Evolutionary conservation across 2,329 filamentous ascomycete genomes (phyloP), one percentile per base, ranked within the genome.

Genomic region (Exophiala mesophila): DNA sequence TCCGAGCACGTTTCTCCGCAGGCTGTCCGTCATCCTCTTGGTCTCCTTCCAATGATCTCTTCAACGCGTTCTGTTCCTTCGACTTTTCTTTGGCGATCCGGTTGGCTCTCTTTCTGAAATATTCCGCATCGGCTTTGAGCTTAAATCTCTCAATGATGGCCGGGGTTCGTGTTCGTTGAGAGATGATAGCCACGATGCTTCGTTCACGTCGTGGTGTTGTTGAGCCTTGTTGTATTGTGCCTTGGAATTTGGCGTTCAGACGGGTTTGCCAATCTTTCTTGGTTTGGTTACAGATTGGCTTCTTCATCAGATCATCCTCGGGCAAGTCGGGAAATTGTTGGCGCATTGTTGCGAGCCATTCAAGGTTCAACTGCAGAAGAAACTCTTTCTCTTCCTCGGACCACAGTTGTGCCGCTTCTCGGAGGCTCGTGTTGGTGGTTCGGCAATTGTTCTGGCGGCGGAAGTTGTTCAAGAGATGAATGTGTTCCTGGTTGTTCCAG

Each of bases 311-410:
- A 2, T 44, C 28, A 6, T 33, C 34, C 13, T 43, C 36, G n/a
- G 41, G 10, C 13, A 4, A 28, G 24, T 20, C 15, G 8, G 31
- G 41, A 18, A 15, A 2, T 3, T 33, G 12, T 4, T 13, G 5
- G n/a, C 35, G 43, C 17, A 20, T 4, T 20, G 43, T 26, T 7
- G 49, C 20, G 5, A 37, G 10, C 15, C 39, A 21, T 10, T 45
- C 24, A 28, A 43, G 18, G 8, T 15, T 20, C 42, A 47, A 31
- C 2, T 41, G 21, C 30, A 45, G 44, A 10, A 54, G 23, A 18
- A 42, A 47, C 1, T 49, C 36, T 12, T 33, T 26, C 34, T 50
- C 51, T 67, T 49, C 65, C 64, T 29, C 19, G 8, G 40, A 39
- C 45, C 45, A 52, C 13, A 15, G 9, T 24, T 47, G 41, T 15